phyloP scores from a whole-genome alignment of 2,329 filamentous ascomycete genomes.

The Acrocalymma vagum region DNA sequence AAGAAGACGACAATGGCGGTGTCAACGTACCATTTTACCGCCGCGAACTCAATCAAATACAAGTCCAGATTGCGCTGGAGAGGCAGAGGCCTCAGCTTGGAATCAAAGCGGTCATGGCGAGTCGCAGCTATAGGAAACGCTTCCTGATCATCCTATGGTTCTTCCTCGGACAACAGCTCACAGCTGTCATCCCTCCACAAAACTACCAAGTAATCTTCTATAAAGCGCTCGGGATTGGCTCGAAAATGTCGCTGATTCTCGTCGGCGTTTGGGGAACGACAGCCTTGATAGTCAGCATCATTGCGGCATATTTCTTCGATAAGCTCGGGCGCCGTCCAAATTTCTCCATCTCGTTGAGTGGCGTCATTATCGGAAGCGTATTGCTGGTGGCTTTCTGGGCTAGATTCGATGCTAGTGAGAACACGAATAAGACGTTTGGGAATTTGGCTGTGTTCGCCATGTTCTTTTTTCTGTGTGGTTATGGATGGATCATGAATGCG shows the following conservation, averaged over 20 bases:
- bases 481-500: no score
- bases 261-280: no score
- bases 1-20: slow-evolving; percentile 21
- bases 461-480: no score
- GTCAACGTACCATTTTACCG: no score
- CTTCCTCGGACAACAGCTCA: slow-evolving; percentile 50
- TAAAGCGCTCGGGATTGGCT: slow-evolving; percentile 49
- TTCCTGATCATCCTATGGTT: slow-evolving; percentile 51
- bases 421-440: no score
- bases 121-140: slow-evolving; percentile 46
- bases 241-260: no score
- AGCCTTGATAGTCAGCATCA: slow-evolving; percentile 46
- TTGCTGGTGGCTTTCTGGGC: no score
- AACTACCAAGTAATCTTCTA: no score
- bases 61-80: slow-evolving; percentile 29
- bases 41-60: slow-evolving; percentile 23
- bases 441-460: no score
- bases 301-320: slow-evolving; percentile 45
- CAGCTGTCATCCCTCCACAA: no score
- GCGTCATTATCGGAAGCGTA: no score
- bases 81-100: slow-evolving; percentile 6
- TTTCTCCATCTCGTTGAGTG: slow-evolving; percentile 51
- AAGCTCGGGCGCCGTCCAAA: slow-evolving; percentile 52
- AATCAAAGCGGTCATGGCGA: slow-evolving; percentile 32
- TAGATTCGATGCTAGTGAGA: no score